Evolutionary conservation across 1,139 yeast species (phyloP).

Genomic region (Magnusiomyces tetraspermus): DNA sequence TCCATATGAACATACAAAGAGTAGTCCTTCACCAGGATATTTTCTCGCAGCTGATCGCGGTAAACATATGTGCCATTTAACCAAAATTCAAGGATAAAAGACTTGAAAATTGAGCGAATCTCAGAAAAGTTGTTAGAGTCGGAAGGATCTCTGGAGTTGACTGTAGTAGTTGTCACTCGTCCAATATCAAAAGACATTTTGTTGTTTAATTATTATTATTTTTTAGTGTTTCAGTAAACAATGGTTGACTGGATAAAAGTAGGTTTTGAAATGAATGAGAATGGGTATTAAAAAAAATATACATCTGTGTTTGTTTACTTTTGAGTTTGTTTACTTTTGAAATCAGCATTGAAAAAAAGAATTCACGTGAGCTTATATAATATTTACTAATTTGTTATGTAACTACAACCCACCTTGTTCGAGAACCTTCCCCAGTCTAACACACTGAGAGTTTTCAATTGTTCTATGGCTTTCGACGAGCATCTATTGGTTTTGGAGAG

Average conservation of each 20-base stretch:
- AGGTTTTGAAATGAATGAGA: not conserved
- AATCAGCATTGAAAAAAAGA: too few species aligned
- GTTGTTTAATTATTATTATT: not conserved
- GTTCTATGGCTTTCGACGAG: too few species aligned
- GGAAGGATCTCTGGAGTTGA: slow-evolving; percentile 69
- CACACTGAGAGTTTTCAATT: too few species aligned
- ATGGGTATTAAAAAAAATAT: too few species aligned
- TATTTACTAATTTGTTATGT: too few species aligned
- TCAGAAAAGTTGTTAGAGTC: slow-evolving; percentile 64
- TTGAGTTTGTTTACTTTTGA: not conserved
- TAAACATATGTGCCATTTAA: slow-evolving; percentile 75
- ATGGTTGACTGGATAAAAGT: not conserved
- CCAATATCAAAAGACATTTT: slow-evolving; percentile 60
- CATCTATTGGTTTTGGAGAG: too few species aligned
- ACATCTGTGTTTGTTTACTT: not conserved
- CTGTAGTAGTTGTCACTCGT: slow-evolving; percentile 74
- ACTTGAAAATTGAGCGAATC: slow-evolving; percentile 67
- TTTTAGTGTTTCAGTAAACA: not conserved
- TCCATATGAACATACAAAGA: slow-evolving; percentile 69
- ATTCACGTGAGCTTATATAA: too few species aligned
- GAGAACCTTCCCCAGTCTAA: too few species aligned
- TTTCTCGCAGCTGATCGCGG: slow-evolving; percentile 86
- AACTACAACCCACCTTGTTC: too few species aligned
- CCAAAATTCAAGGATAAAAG: slow-evolving; percentile 79
- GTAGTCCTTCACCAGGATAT: slow-evolving; percentile 68